Evolutionary conservation across 495 filamentous ascomycete genomes (phyloP).

Genomic region (Penicillium goetzii): DNA sequence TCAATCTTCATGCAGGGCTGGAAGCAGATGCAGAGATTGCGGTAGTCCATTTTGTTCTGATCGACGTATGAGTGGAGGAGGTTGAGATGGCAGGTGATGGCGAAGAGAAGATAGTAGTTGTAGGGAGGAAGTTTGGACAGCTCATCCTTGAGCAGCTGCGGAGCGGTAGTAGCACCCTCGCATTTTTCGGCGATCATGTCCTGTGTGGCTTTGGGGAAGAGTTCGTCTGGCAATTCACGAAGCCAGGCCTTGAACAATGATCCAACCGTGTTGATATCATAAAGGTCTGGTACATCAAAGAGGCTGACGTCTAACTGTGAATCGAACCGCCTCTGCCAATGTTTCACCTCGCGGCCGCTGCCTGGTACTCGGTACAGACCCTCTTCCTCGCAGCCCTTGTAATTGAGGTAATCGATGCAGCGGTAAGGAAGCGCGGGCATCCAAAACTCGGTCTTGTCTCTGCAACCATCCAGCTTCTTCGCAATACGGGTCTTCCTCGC

Average conservation of each 20-base stretch:
- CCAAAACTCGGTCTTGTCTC: conserved; percentile 96
- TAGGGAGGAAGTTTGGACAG: conserved; percentile 87
- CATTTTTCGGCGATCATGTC: conserved; percentile 74
- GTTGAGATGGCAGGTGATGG: conserved; percentile 90
- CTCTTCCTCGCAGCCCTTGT: conserved; percentile 86
- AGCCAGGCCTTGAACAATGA: conserved; percentile 94
- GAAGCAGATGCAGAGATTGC: conserved; percentile 91
- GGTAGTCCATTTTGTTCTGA: conserved; percentile 93
- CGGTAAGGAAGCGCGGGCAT: conserved; percentile 93
- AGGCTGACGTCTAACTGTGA: conserved; percentile 85
- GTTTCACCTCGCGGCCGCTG: conserved; percentile 78
- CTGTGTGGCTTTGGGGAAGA: conserved; percentile 81
- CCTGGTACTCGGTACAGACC: conserved; percentile 88
- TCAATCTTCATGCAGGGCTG: conserved; percentile 94
- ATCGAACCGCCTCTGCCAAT: conserved; percentile 87
- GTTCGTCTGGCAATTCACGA: conserved; percentile 87
- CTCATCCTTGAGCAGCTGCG: conserved; percentile 82
- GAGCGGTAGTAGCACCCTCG: conserved; percentile 72
- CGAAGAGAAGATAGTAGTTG: conserved; percentile 95
- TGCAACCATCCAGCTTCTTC: conserved; percentile 76
- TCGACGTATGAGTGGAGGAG: conserved; percentile 82
- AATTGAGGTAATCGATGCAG: conserved; percentile 91
- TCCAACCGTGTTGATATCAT: conserved; percentile 91
- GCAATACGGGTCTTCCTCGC: conserved; percentile 85
- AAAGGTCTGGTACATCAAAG: conserved; percentile 78